A percentile compares a stretch with the other conserved stretches of the same genome.
Evolutionary conservation across 176 grass and related monocot species (phyloP).

Genomic region (Zizania latifolia): DNA sequence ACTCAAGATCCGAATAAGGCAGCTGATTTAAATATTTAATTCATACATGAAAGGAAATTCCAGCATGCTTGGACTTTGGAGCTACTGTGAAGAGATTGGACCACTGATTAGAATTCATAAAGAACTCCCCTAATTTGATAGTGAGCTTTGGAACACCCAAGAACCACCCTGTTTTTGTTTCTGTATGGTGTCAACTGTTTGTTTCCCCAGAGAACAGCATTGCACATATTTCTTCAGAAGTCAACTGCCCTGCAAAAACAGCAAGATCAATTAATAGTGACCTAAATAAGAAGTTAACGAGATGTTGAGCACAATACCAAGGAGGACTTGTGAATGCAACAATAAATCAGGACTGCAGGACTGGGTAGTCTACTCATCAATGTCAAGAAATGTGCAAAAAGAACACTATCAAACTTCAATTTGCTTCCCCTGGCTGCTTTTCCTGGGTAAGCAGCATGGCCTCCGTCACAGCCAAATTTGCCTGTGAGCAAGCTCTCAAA

Average conservation of each 20-base stretch:
- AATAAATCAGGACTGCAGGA: neutral
- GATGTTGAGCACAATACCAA: neutral
- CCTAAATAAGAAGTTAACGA: neutral
- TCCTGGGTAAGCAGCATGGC: neutral
- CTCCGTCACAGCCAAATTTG: neutral
- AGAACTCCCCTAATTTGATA: neutral
- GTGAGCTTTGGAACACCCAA: neutral
- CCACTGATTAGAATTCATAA: neutral
- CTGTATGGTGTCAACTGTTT: neutral
- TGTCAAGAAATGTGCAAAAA: neutral
- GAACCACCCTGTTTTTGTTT: neutral
- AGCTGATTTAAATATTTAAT: too few species aligned
- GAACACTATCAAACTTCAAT: neutral
- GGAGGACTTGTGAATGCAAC: neutral
- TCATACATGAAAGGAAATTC: too few species aligned
- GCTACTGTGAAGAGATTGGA: neutral
- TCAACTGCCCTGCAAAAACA: conserved; percentile 5
- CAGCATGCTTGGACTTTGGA: too few species aligned
- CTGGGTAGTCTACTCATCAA: neutral
- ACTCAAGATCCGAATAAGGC: too few species aligned
- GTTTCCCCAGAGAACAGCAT: neutral
- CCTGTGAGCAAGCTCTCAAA: neutral
- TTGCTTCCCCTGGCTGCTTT: neutral
- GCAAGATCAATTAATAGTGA: neutral
- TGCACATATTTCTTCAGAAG: neutral